These are phyloP conservation scores for Penicillium subrubescens DNA, from an alignment of 495 filamentous ascomycete species.

Conservation along the genomic window DNA sequence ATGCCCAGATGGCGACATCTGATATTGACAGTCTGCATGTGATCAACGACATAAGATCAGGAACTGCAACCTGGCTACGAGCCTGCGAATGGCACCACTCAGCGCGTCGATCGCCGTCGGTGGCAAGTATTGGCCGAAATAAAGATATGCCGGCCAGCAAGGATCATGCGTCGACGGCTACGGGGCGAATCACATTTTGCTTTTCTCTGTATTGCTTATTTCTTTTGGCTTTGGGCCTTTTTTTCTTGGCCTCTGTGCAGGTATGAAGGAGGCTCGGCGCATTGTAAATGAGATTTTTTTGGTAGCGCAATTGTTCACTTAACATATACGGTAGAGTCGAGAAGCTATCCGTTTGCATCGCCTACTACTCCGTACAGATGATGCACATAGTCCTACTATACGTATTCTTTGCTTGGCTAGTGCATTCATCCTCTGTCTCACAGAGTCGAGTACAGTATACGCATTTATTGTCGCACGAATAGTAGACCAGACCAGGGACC, in stretches of 20 bases:
- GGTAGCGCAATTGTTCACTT: too few species aligned
- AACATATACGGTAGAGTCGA: too few species aligned
- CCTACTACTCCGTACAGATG: too few species aligned
- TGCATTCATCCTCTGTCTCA: background rate
- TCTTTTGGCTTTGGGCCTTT: background rate
- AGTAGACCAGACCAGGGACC: background rate
- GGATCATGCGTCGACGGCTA: background rate
- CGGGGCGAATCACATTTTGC: background rate
- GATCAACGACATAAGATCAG: background rate
- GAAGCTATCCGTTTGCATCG: too few species aligned
- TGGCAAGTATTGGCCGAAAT: background rate
- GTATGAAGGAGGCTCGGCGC: background rate
- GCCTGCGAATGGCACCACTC: background rate
- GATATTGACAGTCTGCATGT: slow-evolving; percentile 4
- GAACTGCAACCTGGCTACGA: background rate
- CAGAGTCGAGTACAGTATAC: background rate
- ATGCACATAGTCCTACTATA: too few species aligned
- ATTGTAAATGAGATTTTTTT: background rate
- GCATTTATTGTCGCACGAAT: slow-evolving; percentile 12
- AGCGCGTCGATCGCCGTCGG: background rate
- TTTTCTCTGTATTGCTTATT: background rate
- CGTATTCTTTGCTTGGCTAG: too few species aligned
- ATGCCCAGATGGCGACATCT: background rate
- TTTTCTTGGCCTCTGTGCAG: background rate
- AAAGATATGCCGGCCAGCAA: background rate